A percentile compares a stretch with the other conserved stretches of the same genome.
Evolutionary conservation across 177 flowering plant genomes (phyloP).

Genomic region (Vitis hybrid): DNA sequence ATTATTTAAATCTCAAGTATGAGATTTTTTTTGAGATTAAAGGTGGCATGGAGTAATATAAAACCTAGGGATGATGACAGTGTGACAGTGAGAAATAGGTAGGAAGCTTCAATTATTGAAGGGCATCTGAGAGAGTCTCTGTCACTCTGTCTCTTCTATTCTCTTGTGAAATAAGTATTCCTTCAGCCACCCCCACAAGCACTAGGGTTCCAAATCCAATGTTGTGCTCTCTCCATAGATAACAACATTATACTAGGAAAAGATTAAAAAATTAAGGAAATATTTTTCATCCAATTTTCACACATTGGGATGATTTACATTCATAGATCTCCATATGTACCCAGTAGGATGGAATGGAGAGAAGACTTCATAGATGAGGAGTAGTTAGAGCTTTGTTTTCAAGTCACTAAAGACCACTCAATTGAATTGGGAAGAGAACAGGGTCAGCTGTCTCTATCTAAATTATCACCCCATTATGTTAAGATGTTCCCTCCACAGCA

Average conservation of each 20-base stretch:
- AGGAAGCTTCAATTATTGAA: conserved; percentile 26
- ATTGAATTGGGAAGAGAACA: neutral
- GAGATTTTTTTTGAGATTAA: neutral
- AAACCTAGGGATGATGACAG: neutral
- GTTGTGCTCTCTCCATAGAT: neutral
- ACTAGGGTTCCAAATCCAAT: conserved; percentile 24
- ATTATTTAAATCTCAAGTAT: neutral
- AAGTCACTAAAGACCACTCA: neutral
- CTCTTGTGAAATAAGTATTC: conserved; percentile 2
- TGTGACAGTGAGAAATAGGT: neutral
- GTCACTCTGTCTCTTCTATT: conserved; percentile 15
- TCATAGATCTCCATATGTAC: neutral
- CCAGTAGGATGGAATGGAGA: neutral
- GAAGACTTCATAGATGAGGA: neutral
- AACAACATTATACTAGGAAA: neutral
- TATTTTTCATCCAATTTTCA: neutral
- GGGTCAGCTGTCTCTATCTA: conserved; percentile 8
- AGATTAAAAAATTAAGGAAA: neutral
- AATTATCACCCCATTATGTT: conserved; percentile 9
- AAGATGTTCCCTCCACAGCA: conserved; percentile 20
- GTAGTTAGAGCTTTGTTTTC: conserved; percentile 13
- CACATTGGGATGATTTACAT: neutral
- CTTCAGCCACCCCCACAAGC: conserved; percentile 10
- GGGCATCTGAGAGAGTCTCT: conserved; percentile 7
- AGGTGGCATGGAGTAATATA: neutral